Evolutionary conservation across 495 filamentous ascomycete genomes (phyloP).

Genomic region (Penicillium cinerascens): DNA sequence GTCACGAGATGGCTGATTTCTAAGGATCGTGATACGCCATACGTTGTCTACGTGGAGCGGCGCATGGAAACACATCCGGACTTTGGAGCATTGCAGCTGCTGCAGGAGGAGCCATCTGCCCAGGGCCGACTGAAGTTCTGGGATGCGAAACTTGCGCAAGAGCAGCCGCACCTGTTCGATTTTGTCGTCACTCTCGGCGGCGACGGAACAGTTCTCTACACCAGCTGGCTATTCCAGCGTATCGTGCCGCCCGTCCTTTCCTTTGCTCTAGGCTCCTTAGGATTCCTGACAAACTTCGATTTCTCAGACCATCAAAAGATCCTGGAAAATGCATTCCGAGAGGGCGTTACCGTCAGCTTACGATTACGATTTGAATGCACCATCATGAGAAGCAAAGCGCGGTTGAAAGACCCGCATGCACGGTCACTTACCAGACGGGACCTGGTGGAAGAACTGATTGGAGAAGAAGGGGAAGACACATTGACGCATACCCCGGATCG

Average conservation of each 20-base stretch:
- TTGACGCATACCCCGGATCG: conserved; percentile 77
- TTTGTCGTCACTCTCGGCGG: conserved; percentile 94
- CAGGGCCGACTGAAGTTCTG: conserved; percentile 70
- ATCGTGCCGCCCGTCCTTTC: conserved; percentile 91
- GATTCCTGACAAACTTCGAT: conserved; percentile 96
- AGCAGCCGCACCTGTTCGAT: conserved; percentile 83
- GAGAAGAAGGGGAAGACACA: conserved; percentile 74
- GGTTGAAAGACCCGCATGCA: conserved; percentile 20
- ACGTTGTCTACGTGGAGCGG: conserved; percentile 77
- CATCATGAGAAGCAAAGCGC: conserved; percentile 75
- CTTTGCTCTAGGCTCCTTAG: conserved; percentile 86
- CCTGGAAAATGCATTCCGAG: conserved; percentile 66
- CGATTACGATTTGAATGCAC: conserved; percentile 90
- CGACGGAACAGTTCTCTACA: conserved; percentile 93
- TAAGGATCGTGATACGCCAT: conserved; percentile 61
- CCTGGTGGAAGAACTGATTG: conserved; percentile 86
- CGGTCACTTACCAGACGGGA: conserved; percentile 46
- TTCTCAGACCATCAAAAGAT: conserved; percentile 70
- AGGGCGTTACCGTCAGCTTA: conserved; percentile 86
- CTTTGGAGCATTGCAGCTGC: conserved; percentile 65
- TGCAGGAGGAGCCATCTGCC: conserved; percentile 54
- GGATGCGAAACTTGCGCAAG: conserved; percentile 71
- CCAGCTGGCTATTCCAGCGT: conserved; percentile 95
- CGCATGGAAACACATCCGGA: conserved; percentile 62
- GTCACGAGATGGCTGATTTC: conserved; percentile 83